These are phyloP conservation scores for Vigna angularis DNA, from an alignment of 306 rosid species.

Conservation along the genomic window DNA sequence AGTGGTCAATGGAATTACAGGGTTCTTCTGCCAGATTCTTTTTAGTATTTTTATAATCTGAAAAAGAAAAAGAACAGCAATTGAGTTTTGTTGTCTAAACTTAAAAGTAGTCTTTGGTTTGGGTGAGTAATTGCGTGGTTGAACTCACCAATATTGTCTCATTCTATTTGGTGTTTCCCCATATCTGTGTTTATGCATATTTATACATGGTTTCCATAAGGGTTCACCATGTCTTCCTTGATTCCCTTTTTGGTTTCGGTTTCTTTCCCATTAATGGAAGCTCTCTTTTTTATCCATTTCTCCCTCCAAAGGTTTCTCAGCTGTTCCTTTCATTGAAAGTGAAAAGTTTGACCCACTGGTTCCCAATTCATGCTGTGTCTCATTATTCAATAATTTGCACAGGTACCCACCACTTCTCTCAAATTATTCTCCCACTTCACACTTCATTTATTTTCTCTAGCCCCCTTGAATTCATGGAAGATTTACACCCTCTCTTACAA, in stretches of 20 bases:
- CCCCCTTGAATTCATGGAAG: slow-evolving; percentile 30
- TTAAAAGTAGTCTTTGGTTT: slow-evolving; percentile 11
- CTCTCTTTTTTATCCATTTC: slow-evolving; percentile 75
- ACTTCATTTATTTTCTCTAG: slow-evolving; percentile 52
- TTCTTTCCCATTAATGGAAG: slow-evolving; percentile 71
- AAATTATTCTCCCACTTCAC: slow-evolving; percentile 42
- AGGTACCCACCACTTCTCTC: slow-evolving; percentile 52
- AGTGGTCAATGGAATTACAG: slow-evolving; percentile 38
- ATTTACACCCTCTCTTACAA: slow-evolving; percentile 27
- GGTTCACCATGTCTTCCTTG: slow-evolving; percentile 56
- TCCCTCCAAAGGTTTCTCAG: slow-evolving; percentile 71
- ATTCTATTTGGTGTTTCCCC: slow-evolving; percentile 43
- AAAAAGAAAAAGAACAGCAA: not conserved
- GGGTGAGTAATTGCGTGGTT: slow-evolving; percentile 36
- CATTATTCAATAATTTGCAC: slow-evolving; percentile 43
- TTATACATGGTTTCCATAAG: slow-evolving; percentile 43
- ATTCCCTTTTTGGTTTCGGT: slow-evolving; percentile 70
- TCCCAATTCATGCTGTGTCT: slow-evolving; percentile 34
- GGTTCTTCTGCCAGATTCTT: slow-evolving; percentile 44
- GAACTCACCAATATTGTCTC: slow-evolving; percentile 52
- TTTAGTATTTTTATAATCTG: not conserved
- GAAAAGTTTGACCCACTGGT: slow-evolving; percentile 76
- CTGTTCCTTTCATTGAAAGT: slow-evolving; percentile 89
- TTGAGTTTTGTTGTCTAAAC: slow-evolving; percentile 25
- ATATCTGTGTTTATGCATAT: slow-evolving; percentile 36